These are phyloP conservation scores for Hanseniaspora nectarophila DNA, from an alignment of 805 yeast genomes.

Conservation along the genomic window DNA sequence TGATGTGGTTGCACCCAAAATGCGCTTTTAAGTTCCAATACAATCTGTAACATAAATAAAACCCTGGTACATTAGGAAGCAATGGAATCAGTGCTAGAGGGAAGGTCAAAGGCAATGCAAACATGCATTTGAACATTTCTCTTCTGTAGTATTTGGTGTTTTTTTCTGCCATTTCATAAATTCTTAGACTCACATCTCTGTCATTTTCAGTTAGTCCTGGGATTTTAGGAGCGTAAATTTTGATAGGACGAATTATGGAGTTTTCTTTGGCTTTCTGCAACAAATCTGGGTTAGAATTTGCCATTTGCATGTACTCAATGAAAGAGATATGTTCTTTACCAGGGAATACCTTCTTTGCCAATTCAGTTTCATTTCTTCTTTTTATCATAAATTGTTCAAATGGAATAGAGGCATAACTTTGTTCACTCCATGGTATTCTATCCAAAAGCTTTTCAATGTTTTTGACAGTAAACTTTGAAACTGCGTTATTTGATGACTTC, in stretches of 20 bases:
- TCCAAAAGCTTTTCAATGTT: slow-evolving; percentile 43
- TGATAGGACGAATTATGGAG: slow-evolving; percentile 26
- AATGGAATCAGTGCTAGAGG: slow-evolving; percentile 76
- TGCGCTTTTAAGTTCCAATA: slow-evolving; percentile 77
- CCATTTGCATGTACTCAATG: slow-evolving; percentile 17
- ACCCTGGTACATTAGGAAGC: slow-evolving; percentile 87
- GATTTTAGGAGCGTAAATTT: slow-evolving; percentile 41
- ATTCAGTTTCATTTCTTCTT: slow-evolving; percentile 18
- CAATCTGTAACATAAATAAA: slow-evolving; percentile 66
- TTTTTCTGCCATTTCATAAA: slow-evolving; percentile 29
- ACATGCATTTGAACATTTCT: slow-evolving; percentile 40
- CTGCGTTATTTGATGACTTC: slow-evolving; percentile 39
- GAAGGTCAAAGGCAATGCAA: slow-evolving; percentile 61
- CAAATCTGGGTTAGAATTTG: slow-evolving; percentile 1
- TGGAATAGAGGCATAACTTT: slow-evolving; percentile 64
- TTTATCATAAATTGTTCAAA: slow-evolving; percentile 44
- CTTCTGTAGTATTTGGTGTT: slow-evolving; percentile 46
- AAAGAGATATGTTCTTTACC: slow-evolving; percentile 17
- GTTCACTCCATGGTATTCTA: slow-evolving; percentile 69
- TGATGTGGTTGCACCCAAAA: slow-evolving; percentile 59
- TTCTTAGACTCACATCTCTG: slow-evolving; percentile 32
- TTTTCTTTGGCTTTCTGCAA: slow-evolving; percentile 16
- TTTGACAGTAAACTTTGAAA: slow-evolving; percentile 50
- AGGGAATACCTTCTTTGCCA: slow-evolving; percentile 16
- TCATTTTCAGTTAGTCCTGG: slow-evolving; percentile 22